A percentile compares a stretch with the other conserved stretches of the same genome.
phyloP scores from a whole-genome alignment of 768 basidiomycete species.

The Tricholoma sp. region DNA sequence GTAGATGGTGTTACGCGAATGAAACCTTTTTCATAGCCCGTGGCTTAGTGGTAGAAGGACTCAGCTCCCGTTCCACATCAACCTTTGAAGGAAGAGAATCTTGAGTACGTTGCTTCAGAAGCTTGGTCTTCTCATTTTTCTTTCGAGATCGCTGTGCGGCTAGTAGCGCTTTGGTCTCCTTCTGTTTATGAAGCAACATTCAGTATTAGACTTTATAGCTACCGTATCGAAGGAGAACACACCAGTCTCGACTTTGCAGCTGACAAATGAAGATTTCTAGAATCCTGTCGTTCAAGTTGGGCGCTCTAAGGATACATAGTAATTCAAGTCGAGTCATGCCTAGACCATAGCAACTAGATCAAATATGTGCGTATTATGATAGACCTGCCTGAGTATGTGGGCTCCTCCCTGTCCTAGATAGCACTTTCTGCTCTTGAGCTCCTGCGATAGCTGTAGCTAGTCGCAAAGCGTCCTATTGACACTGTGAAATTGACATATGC shows the following conservation, averaged over 20 bases:
- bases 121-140: conserved; percentile 35
- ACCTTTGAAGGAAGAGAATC: not conserved
- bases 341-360: not conserved
- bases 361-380: not conserved
- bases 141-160: conserved; percentile 28
- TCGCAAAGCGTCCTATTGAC: conserved; percentile 37
- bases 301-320: too few species aligned
- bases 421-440: conserved; percentile 39
- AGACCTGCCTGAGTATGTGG: conserved; percentile 34
- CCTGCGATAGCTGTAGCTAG: conserved; percentile 44
- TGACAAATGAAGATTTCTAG: conserved; percentile 21
- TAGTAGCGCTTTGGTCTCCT: conserved; percentile 37
- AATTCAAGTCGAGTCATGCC: too few species aligned
- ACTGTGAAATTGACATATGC: conserved; percentile 1
- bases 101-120: conserved; percentile 17
- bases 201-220: not conserved
- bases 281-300: conserved; percentile 3
- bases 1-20: conserved; percentile 2
- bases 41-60: not conserved
- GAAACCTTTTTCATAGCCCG: not conserved
- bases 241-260: conserved; percentile 35
- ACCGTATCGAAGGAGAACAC: conserved; percentile 7
- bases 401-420: conserved; percentile 33
- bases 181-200: conserved; percentile 19
- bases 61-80: not conserved